Conservation (phyloP, 2,329 filamentous ascomycete species). For the Aureobasidium leucospermi region DNA sequence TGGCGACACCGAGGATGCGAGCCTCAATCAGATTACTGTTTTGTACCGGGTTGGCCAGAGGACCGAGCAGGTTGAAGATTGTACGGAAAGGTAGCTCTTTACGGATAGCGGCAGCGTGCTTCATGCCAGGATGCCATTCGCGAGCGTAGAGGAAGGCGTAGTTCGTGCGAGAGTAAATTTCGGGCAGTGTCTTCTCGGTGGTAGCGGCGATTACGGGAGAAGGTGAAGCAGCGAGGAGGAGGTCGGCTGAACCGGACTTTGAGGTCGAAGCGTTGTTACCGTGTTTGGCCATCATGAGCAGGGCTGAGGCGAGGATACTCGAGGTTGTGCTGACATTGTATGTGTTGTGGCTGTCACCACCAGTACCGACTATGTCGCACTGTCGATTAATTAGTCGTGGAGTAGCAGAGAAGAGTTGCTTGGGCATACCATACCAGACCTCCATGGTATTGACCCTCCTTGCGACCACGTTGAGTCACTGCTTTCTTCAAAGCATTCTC, state of each 20-base stretch:
- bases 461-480: slow-evolving; percentile 52
- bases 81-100: slow-evolving; percentile 88
- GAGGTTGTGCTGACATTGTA: slow-evolving; percentile 97
- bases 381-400: slow-evolving; percentile 22
- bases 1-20: slow-evolving; percentile 85
- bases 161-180: slow-evolving; percentile 72
- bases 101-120: slow-evolving; percentile 76
- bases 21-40: slow-evolving; percentile 66
- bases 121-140: slow-evolving; percentile 93
- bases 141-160: slow-evolving; percentile 96
- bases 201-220: slow-evolving; percentile 69
- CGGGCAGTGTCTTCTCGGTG: slow-evolving; percentile 60
- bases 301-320: slow-evolving; percentile 80
- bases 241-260: slow-evolving; percentile 88
- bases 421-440: slow-evolving; percentile 59
- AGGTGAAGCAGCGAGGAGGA: slow-evolving; percentile 64
- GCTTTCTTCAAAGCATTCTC: slow-evolving; percentile 52
- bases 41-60: slow-evolving; percentile 84
- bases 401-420: not conserved
- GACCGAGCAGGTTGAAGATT: slow-evolving; percentile 94
- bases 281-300: slow-evolving; percentile 86
- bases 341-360: slow-evolving; percentile 91
- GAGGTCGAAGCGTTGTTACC: slow-evolving; percentile 94
- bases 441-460: slow-evolving; percentile 69
- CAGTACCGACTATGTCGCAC: slow-evolving; percentile 95